Conservation (phyloP, 306 rosid genomes). For the Ceratonia siliqua region DNA sequence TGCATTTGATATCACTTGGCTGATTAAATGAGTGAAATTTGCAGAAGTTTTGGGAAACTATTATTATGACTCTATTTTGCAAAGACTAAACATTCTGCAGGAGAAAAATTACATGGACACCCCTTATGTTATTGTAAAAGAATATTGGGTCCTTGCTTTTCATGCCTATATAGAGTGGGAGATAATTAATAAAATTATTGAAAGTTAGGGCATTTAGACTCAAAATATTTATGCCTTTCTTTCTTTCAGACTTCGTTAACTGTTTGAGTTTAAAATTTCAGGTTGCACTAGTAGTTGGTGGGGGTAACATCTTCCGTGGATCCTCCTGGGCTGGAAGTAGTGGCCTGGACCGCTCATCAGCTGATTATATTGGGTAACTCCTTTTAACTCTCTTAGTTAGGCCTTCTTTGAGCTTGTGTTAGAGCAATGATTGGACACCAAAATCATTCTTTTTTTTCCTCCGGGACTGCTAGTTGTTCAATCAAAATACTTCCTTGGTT, state of each 20-base stretch:
- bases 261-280: slow-evolving; percentile 49
- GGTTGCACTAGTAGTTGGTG: slow-evolving; percentile 98
- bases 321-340: slow-evolving; percentile 88
- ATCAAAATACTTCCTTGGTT: background rate
- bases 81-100: background rate
- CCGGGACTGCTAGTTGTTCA: background rate
- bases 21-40: background rate
- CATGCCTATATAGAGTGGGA: background rate
- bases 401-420: slow-evolving; percentile 25
- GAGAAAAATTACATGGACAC: background rate
- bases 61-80: background rate
- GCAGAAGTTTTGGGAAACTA: background rate
- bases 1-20: background rate
- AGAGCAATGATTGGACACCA: background rate
- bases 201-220: slow-evolving; percentile 30
- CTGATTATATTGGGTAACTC: slow-evolving; percentile 90
- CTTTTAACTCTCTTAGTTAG: slow-evolving; percentile 25
- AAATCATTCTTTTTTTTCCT: slow-evolving; percentile 11
- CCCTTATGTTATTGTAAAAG: background rate
- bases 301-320: slow-evolving; percentile 97
- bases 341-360: slow-evolving; percentile 95
- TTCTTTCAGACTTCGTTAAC: slow-evolving; percentile 18
- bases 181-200: background rate
- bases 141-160: background rate
- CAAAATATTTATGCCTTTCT: background rate